Evolutionary conservation across 495 filamentous ascomycete species (phyloP), one percentile per base, ranked within the genome.

Genomic region (Trichoderma erinaceum): DNA sequence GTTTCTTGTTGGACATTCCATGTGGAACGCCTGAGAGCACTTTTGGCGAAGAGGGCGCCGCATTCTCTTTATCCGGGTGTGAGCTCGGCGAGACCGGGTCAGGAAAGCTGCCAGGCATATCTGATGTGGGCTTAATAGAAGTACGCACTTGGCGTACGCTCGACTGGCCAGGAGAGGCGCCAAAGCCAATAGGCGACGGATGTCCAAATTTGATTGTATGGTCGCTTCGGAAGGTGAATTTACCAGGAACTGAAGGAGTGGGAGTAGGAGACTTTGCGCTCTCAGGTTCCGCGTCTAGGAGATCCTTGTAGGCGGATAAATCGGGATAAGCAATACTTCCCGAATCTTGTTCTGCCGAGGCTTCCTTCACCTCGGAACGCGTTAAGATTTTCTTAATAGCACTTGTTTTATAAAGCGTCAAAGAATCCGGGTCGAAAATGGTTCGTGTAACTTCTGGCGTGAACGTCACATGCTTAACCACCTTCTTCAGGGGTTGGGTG

Each of bases 1-100:
- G 83, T 79, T 92, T 92, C 81, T 93, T 91, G 78, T 89, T 91
- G 4, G 77, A 73, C 73, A 93, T 86, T 41, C 90, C 90, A 71
- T 92, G 89, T 6, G 88, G 82, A 41, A 90, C 79, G 16, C 75
- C 71, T 11, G 35, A 32, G n/a, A 66, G 65, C 41, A 41, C 11
- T 5, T 63, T 48, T 7, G 41, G 27, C 38, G 72, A 64, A 21
- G 75, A 48, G 7, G 81, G 80, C 25, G 75, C 78, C 61, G 77
- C 71, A 52, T 82, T 83, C 70, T 85, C 82, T 73, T 85, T 85
- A 73, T 84, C 81, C 0, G 76, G 65, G 67, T 68, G 70, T 0
- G 72, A 48, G 67, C 72, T 58, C 65, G n/a, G 70, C 70, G 68
- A 66, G 4, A 66, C 58, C 0, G 41, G 43, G 1, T 44, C 15